A percentile compares a stretch with the other conserved stretches of the same genome.
These are phyloP conservation scores for Stephanodiscus minutulus DNA, from an alignment of 108 stramenopile genomes.

Conservation along the genomic window DNA sequence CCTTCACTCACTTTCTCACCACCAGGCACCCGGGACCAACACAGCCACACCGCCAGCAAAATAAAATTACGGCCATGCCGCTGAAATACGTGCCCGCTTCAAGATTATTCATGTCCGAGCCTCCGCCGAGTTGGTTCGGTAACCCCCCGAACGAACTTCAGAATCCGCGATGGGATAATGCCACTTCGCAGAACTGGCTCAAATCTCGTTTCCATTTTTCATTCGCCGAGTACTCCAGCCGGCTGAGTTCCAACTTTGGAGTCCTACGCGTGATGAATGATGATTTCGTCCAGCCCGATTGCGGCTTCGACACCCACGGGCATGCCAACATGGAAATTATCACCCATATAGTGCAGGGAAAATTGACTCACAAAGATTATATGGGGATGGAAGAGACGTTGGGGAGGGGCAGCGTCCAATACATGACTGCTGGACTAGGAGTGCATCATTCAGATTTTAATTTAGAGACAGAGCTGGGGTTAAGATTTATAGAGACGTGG, in stretches of 20 bases:
- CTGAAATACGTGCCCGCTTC: constrained; percentile 28
- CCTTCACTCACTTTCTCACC: no score
- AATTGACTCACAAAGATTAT: constrained; percentile 73
- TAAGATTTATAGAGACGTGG: constrained; percentile 89
- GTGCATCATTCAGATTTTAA: constrained; percentile 78
- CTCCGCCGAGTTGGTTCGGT: constrained; percentile 73
- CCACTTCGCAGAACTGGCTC: no score
- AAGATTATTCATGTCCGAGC: constrained; percentile 70
- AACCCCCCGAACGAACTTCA: constrained; percentile 53
- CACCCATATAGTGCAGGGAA: constrained; percentile 76
- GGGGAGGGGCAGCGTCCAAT: constrained; percentile 76
- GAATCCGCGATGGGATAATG: no score
- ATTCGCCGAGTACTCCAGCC: constrained; percentile 81
- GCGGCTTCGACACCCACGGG: constrained; percentile 79
- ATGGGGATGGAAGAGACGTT: constrained; percentile 80
- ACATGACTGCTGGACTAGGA: constrained; percentile 82
- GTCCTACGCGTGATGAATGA: constrained; percentile 83
- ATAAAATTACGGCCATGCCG: not conserved
- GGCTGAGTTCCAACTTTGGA: constrained; percentile 67
- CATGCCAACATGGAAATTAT: constrained; percentile 84
- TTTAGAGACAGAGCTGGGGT: constrained; percentile 48
- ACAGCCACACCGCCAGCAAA: not conserved
- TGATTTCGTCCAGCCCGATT: constrained; percentile 77
- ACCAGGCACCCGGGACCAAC: no score
- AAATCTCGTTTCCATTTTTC: constrained; percentile 84